Conservation (phyloP, 495 filamentous ascomycete species). For the Podospora anserina region DNA sequence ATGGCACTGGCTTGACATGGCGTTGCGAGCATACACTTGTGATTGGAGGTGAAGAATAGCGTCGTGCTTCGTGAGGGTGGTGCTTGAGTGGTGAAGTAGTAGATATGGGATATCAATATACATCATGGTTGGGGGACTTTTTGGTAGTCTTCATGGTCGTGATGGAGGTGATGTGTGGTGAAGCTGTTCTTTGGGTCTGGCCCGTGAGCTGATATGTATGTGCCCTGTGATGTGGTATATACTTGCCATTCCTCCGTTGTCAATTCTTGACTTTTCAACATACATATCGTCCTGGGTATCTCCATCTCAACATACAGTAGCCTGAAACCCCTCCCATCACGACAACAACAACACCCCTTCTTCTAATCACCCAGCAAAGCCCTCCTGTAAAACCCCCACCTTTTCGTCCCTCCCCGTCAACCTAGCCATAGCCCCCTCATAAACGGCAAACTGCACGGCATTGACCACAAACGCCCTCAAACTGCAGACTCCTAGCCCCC, state of each 20-base stretch:
- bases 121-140: background rate
- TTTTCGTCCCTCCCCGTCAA: conserved; percentile 34
- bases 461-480: conserved; percentile 83
- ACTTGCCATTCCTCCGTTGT: no score
- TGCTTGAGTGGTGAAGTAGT: background rate
- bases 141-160: background rate
- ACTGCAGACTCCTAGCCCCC: conserved; percentile 75
- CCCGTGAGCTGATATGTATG: no score
- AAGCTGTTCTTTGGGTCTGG: background rate
- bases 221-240: no score
- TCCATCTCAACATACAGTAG: no score
- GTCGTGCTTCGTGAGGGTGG: background rate
- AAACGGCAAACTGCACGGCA: conserved; percentile 76
- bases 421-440: conserved; percentile 74
- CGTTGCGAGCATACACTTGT: background rate
- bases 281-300: no score
- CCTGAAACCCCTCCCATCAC: no score
- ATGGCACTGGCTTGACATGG: background rate
- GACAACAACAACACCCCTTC: no score
- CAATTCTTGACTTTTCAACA: no score
- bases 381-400: background rate
- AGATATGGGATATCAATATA: background rate
- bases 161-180: background rate
- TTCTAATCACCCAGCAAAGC: no score
- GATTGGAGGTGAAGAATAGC: background rate